Percentiles rank a stretch among this genome's conserved stretches.
phyloP scores from a whole-genome alignment of 2,329 filamentous ascomycete species.

The Seiridium cupressi region DNA sequence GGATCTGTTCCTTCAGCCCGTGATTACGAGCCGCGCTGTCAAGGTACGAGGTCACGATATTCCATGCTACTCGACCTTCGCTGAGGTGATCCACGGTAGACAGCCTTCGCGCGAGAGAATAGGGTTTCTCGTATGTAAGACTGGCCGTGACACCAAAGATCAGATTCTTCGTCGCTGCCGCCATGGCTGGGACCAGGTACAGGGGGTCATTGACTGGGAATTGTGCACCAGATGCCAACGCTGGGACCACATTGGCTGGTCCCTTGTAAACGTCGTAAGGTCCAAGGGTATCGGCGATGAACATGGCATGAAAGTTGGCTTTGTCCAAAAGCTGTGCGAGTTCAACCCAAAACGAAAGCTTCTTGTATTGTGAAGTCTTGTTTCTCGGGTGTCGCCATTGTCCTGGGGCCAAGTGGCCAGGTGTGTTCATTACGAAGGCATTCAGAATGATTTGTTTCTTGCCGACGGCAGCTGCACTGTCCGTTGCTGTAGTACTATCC shows the following conservation, averaged over 20 bases:
- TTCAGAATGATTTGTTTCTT: constrained; percentile 60
- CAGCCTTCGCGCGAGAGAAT: constrained; percentile 58
- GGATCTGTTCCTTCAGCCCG: constrained; percentile 52
- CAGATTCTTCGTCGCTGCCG: constrained; percentile 63
- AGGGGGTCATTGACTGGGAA: constrained; percentile 62
- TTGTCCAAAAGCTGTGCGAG: constrained; percentile 59
- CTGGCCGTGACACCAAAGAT: constrained; percentile 61
- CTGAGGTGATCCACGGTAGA: constrained; percentile 62
- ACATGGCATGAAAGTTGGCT: constrained; percentile 62
- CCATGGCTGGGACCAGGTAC: constrained; percentile 62
- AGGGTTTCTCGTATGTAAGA: constrained; percentile 61
- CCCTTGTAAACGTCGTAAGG: constrained; percentile 61
- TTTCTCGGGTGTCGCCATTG: constrained; percentile 66
- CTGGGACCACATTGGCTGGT: constrained; percentile 39
- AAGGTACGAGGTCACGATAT: constrained; percentile 50
- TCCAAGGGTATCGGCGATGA: constrained; percentile 64
- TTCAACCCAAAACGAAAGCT: constrained; percentile 61
- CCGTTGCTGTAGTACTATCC: not conserved
- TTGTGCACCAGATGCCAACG: constrained; percentile 57
- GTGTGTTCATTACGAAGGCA: constrained; percentile 64
- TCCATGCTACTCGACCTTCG: constrained; percentile 61
- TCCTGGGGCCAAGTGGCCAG: constrained; percentile 61
- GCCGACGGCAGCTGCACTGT: not conserved
- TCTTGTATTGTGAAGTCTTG: constrained; percentile 57
- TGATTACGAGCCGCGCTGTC: constrained; percentile 62